phyloP scores from a whole-genome alignment of 371 early-diverging fungal species.

The Syncephalis fuscata region DNA sequence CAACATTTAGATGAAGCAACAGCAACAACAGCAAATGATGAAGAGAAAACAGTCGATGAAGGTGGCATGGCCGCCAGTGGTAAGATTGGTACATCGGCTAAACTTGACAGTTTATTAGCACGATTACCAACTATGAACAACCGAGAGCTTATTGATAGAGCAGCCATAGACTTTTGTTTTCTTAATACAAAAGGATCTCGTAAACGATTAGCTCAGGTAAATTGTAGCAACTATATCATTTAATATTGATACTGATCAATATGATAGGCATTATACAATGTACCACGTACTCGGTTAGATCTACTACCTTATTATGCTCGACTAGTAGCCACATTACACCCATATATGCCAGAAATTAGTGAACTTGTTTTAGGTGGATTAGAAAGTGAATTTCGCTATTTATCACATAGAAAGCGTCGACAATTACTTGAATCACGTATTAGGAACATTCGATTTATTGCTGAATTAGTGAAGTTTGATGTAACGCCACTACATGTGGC shows the following conservation, averaged over 20 bases:
- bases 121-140: slow-evolving; percentile 65
- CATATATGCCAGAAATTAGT: slow-evolving; percentile 74
- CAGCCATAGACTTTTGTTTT: slow-evolving; percentile 87
- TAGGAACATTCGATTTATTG: slow-evolving; percentile 73
- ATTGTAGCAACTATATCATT: slow-evolving; percentile 35
- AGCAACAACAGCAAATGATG: slow-evolving; percentile 10
- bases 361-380: slow-evolving; percentile 42
- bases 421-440: slow-evolving; percentile 54
- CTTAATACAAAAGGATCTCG: slow-evolving; percentile 65
- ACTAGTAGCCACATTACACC: slow-evolving; percentile 70
- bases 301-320: slow-evolving; percentile 83
- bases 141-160: slow-evolving; percentile 70
- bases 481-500: slow-evolving; percentile 63
- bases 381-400: slow-evolving; percentile 54
- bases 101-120: slow-evolving; percentile 48
- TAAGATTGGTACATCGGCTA: slow-evolving; percentile 16
- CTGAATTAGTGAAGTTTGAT: slow-evolving; percentile 84
- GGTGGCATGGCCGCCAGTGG: slow-evolving; percentile 2
- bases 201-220: slow-evolving; percentile 38
- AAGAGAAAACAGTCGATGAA: slow-evolving; percentile 17
- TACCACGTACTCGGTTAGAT: slow-evolving; percentile 69
- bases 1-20: slow-evolving; percentile 11
- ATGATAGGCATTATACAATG: slow-evolving; percentile 55
- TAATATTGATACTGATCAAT: slow-evolving; percentile 68
- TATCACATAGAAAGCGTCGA: slow-evolving; percentile 45